Percentiles rank a stretch among this genome's conserved stretches.
Conservation (phyloP, 2,329 filamentous ascomycete genomes). For the Penicillium sp. region DNA sequence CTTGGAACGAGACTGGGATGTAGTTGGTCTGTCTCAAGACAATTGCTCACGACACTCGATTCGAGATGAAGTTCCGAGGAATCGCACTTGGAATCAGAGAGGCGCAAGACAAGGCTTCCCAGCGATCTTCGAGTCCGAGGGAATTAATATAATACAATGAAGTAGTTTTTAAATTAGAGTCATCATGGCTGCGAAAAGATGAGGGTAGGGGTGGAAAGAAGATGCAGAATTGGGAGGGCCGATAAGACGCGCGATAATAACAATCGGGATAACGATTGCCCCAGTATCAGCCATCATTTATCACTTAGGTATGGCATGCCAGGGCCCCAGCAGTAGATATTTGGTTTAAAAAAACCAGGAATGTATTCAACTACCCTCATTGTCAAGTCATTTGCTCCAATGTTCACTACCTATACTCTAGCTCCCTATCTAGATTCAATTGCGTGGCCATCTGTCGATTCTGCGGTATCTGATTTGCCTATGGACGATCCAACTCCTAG, state of each 20-base stretch:
- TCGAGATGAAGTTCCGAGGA: neutral
- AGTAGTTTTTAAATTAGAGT: neutral
- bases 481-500: neutral
- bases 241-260: slow-evolving; percentile 13
- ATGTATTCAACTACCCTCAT: neutral
- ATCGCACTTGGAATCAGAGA: neutral
- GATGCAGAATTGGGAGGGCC: slow-evolving; percentile 10
- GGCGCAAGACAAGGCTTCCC: neutral
- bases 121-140: neutral
- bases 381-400: neutral
- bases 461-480: neutral
- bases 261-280: slow-evolving; percentile 13
- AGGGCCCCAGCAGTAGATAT: neutral
- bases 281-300: slow-evolving; percentile 5
- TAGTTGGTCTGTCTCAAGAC: neutral
- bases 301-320: slow-evolving; percentile 2
- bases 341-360: neutral
- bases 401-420: neutral
- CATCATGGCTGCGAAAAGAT: slow-evolving; percentile 6
- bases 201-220: slow-evolving; percentile 11
- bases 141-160: neutral
- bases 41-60: neutral
- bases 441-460: neutral
- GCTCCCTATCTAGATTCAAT: neutral
- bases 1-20: neutral